Conservation (phyloP, 257 asterid species). For the Galeopsis tetrahit region DNA sequence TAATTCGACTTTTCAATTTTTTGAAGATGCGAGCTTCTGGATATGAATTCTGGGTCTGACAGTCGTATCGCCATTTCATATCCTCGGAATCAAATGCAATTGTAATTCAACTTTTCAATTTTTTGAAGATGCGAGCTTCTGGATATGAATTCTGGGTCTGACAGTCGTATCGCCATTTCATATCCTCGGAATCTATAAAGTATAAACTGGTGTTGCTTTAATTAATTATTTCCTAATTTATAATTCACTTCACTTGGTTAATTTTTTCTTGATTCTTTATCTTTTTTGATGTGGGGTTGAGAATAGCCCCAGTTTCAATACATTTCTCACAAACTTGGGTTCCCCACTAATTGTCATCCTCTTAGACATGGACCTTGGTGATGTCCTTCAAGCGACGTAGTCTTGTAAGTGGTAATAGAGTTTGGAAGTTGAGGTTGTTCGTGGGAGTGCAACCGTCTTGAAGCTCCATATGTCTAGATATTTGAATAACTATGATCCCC, state of each 20-base stretch:
- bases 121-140: not conserved
- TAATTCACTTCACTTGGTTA: not conserved
- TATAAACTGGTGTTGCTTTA: not conserved
- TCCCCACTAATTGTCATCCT: slow-evolving; percentile 55
- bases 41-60: not conserved
- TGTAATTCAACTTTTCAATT: not conserved
- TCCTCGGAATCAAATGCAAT: not conserved
- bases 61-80: not conserved
- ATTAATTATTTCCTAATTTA: not conserved
- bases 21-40: not conserved
- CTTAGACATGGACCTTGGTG: slow-evolving; percentile 55
- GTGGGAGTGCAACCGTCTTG: slow-evolving; percentile 37
- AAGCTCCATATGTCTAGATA: slow-evolving; percentile 53
- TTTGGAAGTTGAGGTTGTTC: slow-evolving; percentile 39
- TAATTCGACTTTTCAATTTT: not conserved
- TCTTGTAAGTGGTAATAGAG: slow-evolving; percentile 42
- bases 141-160: not conserved
- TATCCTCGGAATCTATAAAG: not conserved
- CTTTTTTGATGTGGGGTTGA: slow-evolving; percentile 49
- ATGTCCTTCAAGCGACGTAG: slow-evolving; percentile 50
- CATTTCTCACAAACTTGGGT: slow-evolving; percentile 61
- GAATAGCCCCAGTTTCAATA: slow-evolving; percentile 56
- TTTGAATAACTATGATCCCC: slow-evolving; percentile 35
- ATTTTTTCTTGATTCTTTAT: slow-evolving; percentile 7
- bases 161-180: not conserved